Evolutionary conservation across 73 alveolate species (phyloP).

Genomic region (Blepharisma japonicum): DNA sequence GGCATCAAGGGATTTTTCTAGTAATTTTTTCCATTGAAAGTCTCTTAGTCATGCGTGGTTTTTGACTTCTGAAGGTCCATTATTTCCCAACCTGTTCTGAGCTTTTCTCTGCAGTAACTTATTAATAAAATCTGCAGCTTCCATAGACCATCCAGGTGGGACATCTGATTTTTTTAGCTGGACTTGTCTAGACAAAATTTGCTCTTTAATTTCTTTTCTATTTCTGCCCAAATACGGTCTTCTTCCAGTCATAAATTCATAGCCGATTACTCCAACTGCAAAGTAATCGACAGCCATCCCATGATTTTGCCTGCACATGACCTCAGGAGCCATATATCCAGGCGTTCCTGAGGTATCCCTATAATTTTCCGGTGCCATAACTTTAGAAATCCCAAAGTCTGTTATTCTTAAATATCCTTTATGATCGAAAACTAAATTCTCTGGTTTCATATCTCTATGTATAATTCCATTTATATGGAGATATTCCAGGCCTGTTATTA

Average conservation of each 20-base stretch:
- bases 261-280: slow-evolving; percentile 35
- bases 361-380: slow-evolving; percentile 86
- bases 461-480: slow-evolving; percentile 57
- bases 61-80: slow-evolving; percentile 91
- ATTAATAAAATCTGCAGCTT: slow-evolving; percentile 92
- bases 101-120: slow-evolving; percentile 62
- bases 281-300: slow-evolving; percentile 50
- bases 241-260: slow-evolving; percentile 78
- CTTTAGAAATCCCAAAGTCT: slow-evolving; percentile 92
- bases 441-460: slow-evolving; percentile 77
- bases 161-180: slow-evolving; percentile 75
- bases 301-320: slow-evolving; percentile 83
- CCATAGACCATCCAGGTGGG: slow-evolving; percentile 93
- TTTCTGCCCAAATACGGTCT: slow-evolving; percentile 94
- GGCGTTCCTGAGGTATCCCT: slow-evolving; percentile 94
- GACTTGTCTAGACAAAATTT: slow-evolving; percentile 84
- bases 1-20: slow-evolving; percentile 69
- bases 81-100: slow-evolving; percentile 76
- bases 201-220: slow-evolving; percentile 94
- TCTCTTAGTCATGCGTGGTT: slow-evolving; percentile 92
- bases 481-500: slow-evolving; percentile 61
- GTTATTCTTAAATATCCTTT: slow-evolving; percentile 74
- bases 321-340: slow-evolving; percentile 93
- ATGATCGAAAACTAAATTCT: slow-evolving; percentile 57
- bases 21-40: slow-evolving; percentile 80